Evolutionary conservation across 2,329 filamentous ascomycete genomes (phyloP), one percentile per base, ranked within the genome.

Genomic region (Trichoderma citrinoviride): DNA sequence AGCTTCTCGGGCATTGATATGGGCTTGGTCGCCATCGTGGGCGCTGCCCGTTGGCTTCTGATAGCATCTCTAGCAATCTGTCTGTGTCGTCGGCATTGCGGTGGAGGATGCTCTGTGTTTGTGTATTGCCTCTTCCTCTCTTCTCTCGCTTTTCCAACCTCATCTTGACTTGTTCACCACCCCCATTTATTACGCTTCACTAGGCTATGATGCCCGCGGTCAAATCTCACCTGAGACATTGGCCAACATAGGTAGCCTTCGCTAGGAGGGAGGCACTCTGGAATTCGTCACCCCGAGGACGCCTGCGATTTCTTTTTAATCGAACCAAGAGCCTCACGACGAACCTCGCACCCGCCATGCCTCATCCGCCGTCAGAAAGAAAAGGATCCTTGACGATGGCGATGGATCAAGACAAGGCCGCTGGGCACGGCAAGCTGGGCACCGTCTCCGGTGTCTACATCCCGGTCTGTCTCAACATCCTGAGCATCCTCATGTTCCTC

Each of bases 401-500:
- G 68, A 76, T 76, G 72, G 79, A 80, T 29, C 71, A 70, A 37
- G 75, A 68, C 65, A 80, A 77, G 70, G 41, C 17, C 14, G 44
- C 47, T 21, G 64, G 60, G 19, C 77, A 75, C 67, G 73, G 83
- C 70, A 95, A 95, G 78, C 82, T 96, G 65, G 90, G 90, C 43
- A 88, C 87, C 8, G 87, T 92, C 69, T 91, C 88, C 4, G 90
- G 90, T 7, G 90, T 96, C 54, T 96, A 93, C 75, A 90, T 96
- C 17, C 92, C 92, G 1, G 92, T 92, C n/a, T 93, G 89, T 67
- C 81, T 96, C 69, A 96, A 95, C 76, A 92, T 96, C 47, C 79
- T 96, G 69, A 94, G 91, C 71, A 96, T 96, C 76, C 84, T 96
- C 67, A 96, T 96, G 91, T 96, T 96, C 78, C 81, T 96, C 71